Conservation (phyloP, 2,329 filamentous ascomycete genomes). For the Colletotrichum godetiae region DNA sequence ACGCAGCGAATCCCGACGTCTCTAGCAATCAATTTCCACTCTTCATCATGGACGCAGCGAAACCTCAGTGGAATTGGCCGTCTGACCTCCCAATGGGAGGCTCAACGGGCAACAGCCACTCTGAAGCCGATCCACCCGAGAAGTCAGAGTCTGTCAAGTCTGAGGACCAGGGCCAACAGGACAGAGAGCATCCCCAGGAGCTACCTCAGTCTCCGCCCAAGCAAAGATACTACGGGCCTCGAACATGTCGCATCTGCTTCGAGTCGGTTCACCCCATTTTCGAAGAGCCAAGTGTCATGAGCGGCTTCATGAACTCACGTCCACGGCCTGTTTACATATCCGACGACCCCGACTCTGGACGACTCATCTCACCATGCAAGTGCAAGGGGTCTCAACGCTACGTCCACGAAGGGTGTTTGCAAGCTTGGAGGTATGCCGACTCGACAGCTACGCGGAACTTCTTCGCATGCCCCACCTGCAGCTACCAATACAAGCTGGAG, state of each 20-base stretch:
- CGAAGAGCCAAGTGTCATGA: slow-evolving; percentile 38
- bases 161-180: neutral
- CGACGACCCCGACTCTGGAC: slow-evolving; percentile 77
- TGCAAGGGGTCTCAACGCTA: slow-evolving; percentile 95
- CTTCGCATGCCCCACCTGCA: slow-evolving; percentile 89
- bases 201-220: slow-evolving; percentile 28
- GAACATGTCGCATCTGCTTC: slow-evolving; percentile 90
- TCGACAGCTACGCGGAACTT: slow-evolving; percentile 75
- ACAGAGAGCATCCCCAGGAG: neutral
- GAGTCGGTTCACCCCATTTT: slow-evolving; percentile 70
- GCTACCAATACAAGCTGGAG: slow-evolving; percentile 83
- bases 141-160: neutral
- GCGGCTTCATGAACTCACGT: slow-evolving; percentile 31
- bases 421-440: slow-evolving; percentile 82
- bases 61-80: slow-evolving; percentile 28
- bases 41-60: slow-evolving; percentile 19
- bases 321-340: slow-evolving; percentile 72
- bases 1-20: too few relatives aligned
- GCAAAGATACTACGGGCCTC: slow-evolving; percentile 70
- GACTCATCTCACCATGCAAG: slow-evolving; percentile 88
- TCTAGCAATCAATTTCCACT: neutral
- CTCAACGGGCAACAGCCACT: neutral
- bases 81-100: slow-evolving; percentile 14
- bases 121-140: slow-evolving; percentile 11
- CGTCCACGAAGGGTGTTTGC: slow-evolving; percentile 91